Conservation (phyloP, 179 eudicot genomes). For the Patellifolia procumbens region DNA sequence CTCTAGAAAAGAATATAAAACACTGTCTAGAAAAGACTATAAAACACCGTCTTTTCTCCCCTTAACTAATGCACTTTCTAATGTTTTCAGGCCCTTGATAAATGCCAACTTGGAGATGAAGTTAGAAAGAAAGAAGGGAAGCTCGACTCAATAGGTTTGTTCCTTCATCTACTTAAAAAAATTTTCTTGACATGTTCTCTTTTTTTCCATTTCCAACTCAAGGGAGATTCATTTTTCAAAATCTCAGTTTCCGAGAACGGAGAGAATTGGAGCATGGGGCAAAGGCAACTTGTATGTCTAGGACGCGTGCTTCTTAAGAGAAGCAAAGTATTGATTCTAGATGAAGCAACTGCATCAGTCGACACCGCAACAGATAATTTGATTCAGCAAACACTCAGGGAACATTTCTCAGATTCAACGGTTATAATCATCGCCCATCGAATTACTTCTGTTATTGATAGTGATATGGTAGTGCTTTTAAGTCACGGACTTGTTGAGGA, state of each 20-base stretch:
- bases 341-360: constrained; percentile 69
- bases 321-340: constrained; percentile 54
- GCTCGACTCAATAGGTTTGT: constrained; percentile 60
- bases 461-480: constrained; percentile 58
- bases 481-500: constrained; percentile 61
- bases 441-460: constrained; percentile 64
- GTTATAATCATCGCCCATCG: constrained; percentile 60
- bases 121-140: constrained; percentile 56
- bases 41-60: neutral
- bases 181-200: neutral
- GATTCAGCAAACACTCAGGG: constrained; percentile 54
- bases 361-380: constrained; percentile 66
- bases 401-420: constrained; percentile 54
- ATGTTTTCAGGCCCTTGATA: constrained; percentile 54
- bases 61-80: constrained; percentile 4
- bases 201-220: neutral
- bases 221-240: neutral
- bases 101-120: constrained; percentile 70
- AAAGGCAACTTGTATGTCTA: constrained; percentile 58
- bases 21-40: no score
- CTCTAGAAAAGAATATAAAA: no score
- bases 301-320: constrained; percentile 59
- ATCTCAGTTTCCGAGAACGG: constrained; percentile 55
- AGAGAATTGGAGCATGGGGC: constrained; percentile 70
- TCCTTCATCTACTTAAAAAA: neutral